A percentile compares a stretch with the other conserved stretches of the same genome.
phyloP scores from a whole-genome alignment of 139 green algal genomes.

The Astrephomene gubernaculifera region DNA sequence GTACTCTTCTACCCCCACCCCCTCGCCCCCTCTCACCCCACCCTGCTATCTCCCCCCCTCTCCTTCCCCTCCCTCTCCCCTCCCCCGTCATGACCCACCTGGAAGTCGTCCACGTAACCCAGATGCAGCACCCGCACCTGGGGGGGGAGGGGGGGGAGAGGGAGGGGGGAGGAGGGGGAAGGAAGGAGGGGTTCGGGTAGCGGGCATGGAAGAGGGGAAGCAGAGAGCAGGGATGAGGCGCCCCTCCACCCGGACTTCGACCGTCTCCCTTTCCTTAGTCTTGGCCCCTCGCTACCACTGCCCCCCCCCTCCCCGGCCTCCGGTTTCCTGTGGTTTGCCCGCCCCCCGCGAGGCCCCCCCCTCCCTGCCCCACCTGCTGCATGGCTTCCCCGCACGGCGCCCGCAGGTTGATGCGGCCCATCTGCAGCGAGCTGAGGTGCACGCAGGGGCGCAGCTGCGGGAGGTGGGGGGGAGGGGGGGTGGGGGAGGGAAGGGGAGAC shows the following conservation, averaged over 20 bases:
- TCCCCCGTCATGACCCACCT: conserved; percentile 1
- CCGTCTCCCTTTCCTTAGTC: neutral
- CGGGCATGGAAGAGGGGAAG: neutral
- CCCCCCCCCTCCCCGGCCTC: neutral
- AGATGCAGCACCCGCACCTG: conserved; percentile 23
- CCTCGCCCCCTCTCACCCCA: neutral
- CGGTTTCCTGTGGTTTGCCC: neutral
- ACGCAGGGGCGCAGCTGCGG: conserved; percentile 30
- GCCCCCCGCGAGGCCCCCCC: neutral
- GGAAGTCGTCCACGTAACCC: conserved; percentile 45
- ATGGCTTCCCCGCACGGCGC: neutral
- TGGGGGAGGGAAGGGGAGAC: neutral
- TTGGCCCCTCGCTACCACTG: neutral
- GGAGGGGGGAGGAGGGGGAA: neutral
- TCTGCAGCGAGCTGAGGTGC: neutral
- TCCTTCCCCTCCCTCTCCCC: neutral
- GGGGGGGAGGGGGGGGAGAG: neutral
- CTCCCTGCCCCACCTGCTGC: neutral
- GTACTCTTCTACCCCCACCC: too few relatives aligned
- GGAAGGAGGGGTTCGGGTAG: neutral
- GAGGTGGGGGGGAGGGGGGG: neutral
- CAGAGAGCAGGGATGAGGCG: neutral
- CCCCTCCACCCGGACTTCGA: neutral
- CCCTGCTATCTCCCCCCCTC: neutral
- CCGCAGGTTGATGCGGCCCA: conserved; percentile 16